phyloP scores from a whole-genome alignment of 495 filamentous ascomycete species.

The Neurospora sp. region DNA sequence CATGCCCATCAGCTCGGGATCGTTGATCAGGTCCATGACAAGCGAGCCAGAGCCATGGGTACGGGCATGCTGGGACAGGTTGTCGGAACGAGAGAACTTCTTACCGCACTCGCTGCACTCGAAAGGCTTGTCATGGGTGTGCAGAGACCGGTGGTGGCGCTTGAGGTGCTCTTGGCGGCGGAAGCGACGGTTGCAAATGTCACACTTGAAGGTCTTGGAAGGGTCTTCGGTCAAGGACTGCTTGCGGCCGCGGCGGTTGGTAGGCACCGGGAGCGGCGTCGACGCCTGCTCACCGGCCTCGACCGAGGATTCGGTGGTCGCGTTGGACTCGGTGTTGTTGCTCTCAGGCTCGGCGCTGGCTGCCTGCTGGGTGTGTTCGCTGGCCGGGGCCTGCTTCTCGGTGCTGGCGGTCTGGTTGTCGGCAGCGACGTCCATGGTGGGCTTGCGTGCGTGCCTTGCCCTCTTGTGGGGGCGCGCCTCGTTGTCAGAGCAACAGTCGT shows the following conservation, averaged over 20 bases:
- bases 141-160: slow-evolving; percentile 95
- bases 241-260: slow-evolving; percentile 93
- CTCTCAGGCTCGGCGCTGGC: slow-evolving; percentile 4
- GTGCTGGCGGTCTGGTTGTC: slow-evolving; percentile 29
- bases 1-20: slow-evolving; percentile 40
- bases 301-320: slow-evolving; percentile 16
- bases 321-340: slow-evolving; percentile 18
- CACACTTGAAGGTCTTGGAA: slow-evolving; percentile 96
- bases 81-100: slow-evolving; percentile 97
- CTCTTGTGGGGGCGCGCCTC: background rate
- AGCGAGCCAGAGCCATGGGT: slow-evolving; percentile 88
- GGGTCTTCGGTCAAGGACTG: slow-evolving; percentile 97
- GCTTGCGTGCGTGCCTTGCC: slow-evolving; percentile 26
- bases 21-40: slow-evolving; percentile 78
- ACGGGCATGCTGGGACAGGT: slow-evolving; percentile 89
- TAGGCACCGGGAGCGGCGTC: slow-evolving; percentile 46
- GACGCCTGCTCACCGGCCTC: slow-evolving; percentile 18
- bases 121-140: slow-evolving; percentile 98
- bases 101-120: slow-evolving; percentile 96
- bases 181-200: slow-evolving; percentile 92
- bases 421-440: slow-evolving; percentile 35
- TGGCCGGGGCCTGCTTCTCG: slow-evolving; percentile 25
- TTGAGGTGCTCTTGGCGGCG: slow-evolving; percentile 98
- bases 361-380: background rate
- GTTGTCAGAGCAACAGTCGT: background rate